A percentile compares a stretch with the other conserved stretches of the same genome.
phyloP scores from a whole-genome alignment of 768 basidiomycete genomes.

The Paxillus involutus region DNA sequence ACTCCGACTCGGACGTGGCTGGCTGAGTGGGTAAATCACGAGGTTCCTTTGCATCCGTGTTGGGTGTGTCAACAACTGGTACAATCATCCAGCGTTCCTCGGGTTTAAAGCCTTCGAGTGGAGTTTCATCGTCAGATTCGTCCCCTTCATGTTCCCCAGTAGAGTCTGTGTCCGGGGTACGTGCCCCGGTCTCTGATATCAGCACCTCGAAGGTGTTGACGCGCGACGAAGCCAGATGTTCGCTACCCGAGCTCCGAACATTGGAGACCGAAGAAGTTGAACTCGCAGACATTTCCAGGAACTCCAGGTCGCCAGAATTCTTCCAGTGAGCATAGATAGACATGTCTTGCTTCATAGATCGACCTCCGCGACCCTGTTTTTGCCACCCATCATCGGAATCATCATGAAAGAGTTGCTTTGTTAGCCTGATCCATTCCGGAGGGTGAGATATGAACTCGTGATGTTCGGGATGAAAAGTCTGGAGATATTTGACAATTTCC shows the following conservation, averaged over 20 bases:
- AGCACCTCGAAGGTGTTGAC: slow-evolving; percentile 20
- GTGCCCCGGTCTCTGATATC: background rate
- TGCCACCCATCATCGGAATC: slow-evolving; percentile 34
- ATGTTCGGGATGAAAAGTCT: slow-evolving; percentile 49
- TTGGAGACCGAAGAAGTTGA: background rate
- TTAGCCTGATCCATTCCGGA: slow-evolving; percentile 46
- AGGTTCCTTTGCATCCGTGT: background rate
- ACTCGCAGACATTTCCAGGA: slow-evolving; percentile 31
- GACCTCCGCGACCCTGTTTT: slow-evolving; percentile 27
- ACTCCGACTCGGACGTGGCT: no score
- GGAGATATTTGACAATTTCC: slow-evolving; percentile 43
- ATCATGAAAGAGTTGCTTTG: slow-evolving; percentile 17
- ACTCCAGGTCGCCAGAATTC: slow-evolving; percentile 44
- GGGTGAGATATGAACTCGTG: slow-evolving; percentile 39
- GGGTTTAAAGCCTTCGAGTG: slow-evolving; percentile 7
- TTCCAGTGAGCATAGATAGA: slow-evolving; percentile 55
- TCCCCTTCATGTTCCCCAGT: slow-evolving; percentile 8
- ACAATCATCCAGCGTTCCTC: slow-evolving; percentile 34
- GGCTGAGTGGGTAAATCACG: background rate
- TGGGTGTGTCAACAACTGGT: background rate
- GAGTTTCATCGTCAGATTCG: slow-evolving; percentile 12
- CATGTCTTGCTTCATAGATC: slow-evolving; percentile 17
- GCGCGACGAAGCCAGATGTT: slow-evolving; percentile 2
- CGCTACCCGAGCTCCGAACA: background rate
- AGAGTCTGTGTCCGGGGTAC: slow-evolving; percentile 1